Base-by-base conservation (phyloP, 2,329 filamentous ascomycete genomes). In the Aspergillus sp. region DNA sequence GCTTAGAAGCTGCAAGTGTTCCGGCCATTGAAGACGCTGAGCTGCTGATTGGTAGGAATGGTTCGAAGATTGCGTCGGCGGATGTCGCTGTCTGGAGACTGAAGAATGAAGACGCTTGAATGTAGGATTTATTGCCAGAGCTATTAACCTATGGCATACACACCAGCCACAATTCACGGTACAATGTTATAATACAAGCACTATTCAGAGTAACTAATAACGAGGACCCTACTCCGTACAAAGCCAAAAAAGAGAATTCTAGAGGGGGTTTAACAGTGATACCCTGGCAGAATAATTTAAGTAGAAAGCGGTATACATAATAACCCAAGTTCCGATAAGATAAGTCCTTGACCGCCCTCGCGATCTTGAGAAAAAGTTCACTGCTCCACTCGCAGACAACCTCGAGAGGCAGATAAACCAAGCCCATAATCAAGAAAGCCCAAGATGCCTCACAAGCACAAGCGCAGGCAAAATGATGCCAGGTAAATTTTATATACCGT, bases 361-460 rank as follows among this genome's bases (percentile, higher is more conserved):
- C 27, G 8, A 9, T 31, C 27, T 31, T 31, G 44, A 15, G 23
- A 46, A 55, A 55, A 55, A 55, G 51, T 46, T 45, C 14, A 46
- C n/a, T n/a, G n/a, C 27, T 37, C 23, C 39, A 21, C 37, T 35
- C 17, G 21, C 15, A 40, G 15, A 24, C 19, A 12, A 37, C 8
- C n/a, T 35, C 19, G 40, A 43, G 19, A 17, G n/a, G 44, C 44
- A 24, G 24, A 46, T 21, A 27, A 21, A 24, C 15, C 44, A 46
- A 21, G n/a, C 8, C 27, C 8, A 31, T 14, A 11, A n/a, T 23
- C 23, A 5, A 27, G 44, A 45, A 43, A 46, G 39, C 33, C 33
- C 63, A 62, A 51, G 31, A 96, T 96, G 91, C 91, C 91, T 73
- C 90, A 93, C 78, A 96, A 96, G 77, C 91, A 96, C 73, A 93